Evolutionary conservation across 768 basidiomycete genomes (phyloP), one percentile per base, ranked within the genome.

Genomic region (Hortiboletus campestris): DNA sequence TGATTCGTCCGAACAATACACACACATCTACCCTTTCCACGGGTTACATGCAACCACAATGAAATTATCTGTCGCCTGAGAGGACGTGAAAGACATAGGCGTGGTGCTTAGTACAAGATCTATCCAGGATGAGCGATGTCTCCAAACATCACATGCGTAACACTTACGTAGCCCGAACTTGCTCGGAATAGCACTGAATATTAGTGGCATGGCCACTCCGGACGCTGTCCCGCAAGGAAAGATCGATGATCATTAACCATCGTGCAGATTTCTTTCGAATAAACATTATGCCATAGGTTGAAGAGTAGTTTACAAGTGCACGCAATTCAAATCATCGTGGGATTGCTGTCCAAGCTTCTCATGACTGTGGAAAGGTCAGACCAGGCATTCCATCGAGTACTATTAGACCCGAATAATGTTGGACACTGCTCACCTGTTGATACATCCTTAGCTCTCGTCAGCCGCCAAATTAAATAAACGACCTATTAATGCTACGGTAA

Each of bases 321-420:
- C 13, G 16, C 6, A 31, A 11, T 20, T 29, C 19, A 44, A 29
- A 9, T 29, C 25, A 10, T 16, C 13, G 17, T 9, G 12, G 25
- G n/a, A 19, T 72, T 65, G 14, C 72, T 43, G 0, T 49, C 25
- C 19, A 40, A 31, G 20, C 14, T 22, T 34, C 20, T 20, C 31
- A 16, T 46, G 20, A 34, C 6, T 3, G 46, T 16, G 10, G 32
- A 35, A 34, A 13, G 17, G 28, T 29, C 36, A 13, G 9, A 19
- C 7, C 5, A 31, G 12, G 9, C 16, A 25, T 19, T 9, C 13
- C 17, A 47, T n/a, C 5, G 46, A 45, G 9, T 22, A 34, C 29
- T 46, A n/a, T n/a, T 34, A n/a, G n/a, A n/a, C n/a, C n/a, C n/a
- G 17, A 8, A 25, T 25, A 47, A 17, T 4, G 43, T 9, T n/a